Conservation (phyloP, 768 basidiomycete species). For the Lanmaoa rubissima region DNA sequence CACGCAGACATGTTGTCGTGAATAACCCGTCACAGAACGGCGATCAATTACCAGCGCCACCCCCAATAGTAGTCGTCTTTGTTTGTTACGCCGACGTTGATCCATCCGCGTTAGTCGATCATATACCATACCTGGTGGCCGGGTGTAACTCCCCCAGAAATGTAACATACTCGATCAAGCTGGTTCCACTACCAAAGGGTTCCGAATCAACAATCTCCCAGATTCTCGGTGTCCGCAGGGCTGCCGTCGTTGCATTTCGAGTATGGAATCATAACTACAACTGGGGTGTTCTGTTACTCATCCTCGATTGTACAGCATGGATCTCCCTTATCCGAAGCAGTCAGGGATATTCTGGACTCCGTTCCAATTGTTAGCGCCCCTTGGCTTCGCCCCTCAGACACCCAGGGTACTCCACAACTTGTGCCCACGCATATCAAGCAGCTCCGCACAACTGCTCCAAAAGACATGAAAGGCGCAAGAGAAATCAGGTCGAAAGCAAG, state of each 20-base stretch:
- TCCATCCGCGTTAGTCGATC: constrained; percentile 67
- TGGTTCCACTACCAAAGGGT: constrained; percentile 65
- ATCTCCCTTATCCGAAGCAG: constrained; percentile 37
- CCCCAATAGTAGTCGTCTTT: constrained; percentile 46
- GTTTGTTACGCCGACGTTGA: constrained; percentile 76
- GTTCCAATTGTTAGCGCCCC: constrained; percentile 60
- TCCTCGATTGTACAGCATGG: constrained; percentile 32
- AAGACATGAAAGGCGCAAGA: constrained; percentile 74
- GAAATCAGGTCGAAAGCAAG: constrained; percentile 51
- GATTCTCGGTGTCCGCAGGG: constrained; percentile 62
- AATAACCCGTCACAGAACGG: background rate
- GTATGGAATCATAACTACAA: constrained; percentile 41
- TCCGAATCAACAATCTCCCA: constrained; percentile 62
- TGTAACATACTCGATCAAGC: constrained; percentile 41
- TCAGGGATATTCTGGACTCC: constrained; percentile 43
- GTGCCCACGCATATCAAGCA: constrained; percentile 82
- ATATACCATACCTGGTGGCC: constrained; percentile 76
- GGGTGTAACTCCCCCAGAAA: constrained; percentile 56
- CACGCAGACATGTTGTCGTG: constrained; percentile 19
- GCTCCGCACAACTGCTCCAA: constrained; percentile 71
- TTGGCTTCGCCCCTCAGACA: constrained; percentile 49
- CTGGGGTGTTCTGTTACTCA: constrained; percentile 5
- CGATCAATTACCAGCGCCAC: background rate
- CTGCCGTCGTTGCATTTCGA: constrained; percentile 63
- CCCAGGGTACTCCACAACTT: constrained; percentile 30